phyloP scores from a whole-genome alignment of 1,139 yeast genomes.

The Geotrichum candidum region DNA sequence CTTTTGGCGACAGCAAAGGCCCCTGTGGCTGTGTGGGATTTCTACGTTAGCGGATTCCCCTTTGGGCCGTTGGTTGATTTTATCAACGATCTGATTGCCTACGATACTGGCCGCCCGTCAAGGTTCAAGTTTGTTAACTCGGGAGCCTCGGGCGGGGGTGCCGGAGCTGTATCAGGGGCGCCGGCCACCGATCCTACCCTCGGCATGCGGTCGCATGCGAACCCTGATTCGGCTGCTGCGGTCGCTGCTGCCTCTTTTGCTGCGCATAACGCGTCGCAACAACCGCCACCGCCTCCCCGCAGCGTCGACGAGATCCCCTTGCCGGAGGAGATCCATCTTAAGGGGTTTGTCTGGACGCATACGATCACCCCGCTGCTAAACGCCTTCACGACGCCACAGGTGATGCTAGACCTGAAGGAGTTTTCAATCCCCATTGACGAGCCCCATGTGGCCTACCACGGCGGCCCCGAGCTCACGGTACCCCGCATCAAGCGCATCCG shows the following conservation, averaged over 20 bases:
- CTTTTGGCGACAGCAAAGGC: conserved; percentile 22
- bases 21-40: conserved; percentile 14
- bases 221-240: conserved; percentile 8
- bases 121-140: not conserved
- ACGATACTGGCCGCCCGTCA: not conserved
- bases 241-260: too few relatives aligned
- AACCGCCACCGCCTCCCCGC: conserved; percentile 17
- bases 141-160: not conserved
- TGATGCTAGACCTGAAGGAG: not conserved
- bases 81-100: conserved; percentile 5
- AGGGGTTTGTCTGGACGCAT: conserved; percentile 19
- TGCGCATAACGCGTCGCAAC: conserved; percentile 7
- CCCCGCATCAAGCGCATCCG: conserved; percentile 11
- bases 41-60: conserved; percentile 20
- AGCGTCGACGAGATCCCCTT: conserved; percentile 10
- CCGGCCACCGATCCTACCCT: not conserved
- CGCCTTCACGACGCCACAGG: not conserved
- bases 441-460: conserved; percentile 10
- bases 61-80: conserved; percentile 1
- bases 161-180: not conserved
- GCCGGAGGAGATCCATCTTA: conserved; percentile 21
- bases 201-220: conserved; percentile 9
- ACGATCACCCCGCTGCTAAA: conserved; percentile 18
- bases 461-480: conserved; percentile 6
- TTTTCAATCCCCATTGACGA: conserved; percentile 9